A percentile compares a stretch with the other conserved stretches of the same genome.
These are phyloP conservation scores for Dryadomyces sulphureus DNA, from an alignment of 2,329 filamentous ascomycete genomes.

Conservation along the genomic window DNA sequence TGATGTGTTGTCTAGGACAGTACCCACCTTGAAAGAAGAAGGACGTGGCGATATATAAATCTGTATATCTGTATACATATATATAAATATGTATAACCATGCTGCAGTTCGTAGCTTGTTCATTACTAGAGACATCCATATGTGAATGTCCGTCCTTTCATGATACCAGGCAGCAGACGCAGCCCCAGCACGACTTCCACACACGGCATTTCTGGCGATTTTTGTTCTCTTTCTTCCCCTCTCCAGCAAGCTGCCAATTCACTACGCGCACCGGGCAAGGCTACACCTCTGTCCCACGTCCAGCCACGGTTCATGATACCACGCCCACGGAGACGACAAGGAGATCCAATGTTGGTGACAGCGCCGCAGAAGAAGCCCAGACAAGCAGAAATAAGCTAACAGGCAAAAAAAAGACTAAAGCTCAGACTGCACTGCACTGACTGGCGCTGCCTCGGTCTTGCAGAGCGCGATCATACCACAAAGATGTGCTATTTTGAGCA, in stretches of 20 bases:
- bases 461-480: background rate
- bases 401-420: background rate
- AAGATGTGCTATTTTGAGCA: slow-evolving; percentile 95
- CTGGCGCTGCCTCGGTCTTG: too few relatives aligned
- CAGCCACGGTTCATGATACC: background rate
- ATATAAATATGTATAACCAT: slow-evolving; percentile 5
- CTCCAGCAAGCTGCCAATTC: background rate
- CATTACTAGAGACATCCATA: background rate
- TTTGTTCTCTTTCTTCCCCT: background rate
- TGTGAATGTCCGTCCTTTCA: background rate
- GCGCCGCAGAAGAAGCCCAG: too few relatives aligned
- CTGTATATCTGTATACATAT: background rate
- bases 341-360: background rate
- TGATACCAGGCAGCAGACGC: background rate
- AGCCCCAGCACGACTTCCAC: background rate
- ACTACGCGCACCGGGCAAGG: background rate
- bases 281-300: background rate
- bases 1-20: slow-evolving; percentile 6
- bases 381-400: too few relatives aligned
- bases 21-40: slow-evolving; percentile 4
- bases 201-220: background rate
- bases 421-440: background rate
- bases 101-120: background rate
- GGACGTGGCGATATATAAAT: slow-evolving; percentile 1
- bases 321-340: background rate